phyloP scores from a whole-genome alignment of 768 basidiomycete genomes.

The Suillus subalutaceus region DNA sequence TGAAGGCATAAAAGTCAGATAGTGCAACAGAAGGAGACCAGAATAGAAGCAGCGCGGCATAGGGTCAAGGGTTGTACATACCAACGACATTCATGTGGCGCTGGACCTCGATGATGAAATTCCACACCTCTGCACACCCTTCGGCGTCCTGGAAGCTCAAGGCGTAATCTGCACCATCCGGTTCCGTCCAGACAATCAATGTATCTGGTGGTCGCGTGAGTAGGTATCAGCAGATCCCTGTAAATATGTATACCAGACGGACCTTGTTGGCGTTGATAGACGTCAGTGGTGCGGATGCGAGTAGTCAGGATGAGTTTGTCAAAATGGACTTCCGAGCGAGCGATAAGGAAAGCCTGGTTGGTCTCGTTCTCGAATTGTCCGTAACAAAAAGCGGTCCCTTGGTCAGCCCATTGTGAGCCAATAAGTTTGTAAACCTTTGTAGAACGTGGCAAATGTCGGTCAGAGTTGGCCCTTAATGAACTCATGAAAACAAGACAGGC shows the following conservation, averaged over 20 bases:
- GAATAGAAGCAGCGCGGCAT: slow-evolving; percentile 9
- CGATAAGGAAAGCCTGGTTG: slow-evolving; percentile 79
- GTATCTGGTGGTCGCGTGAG: slow-evolving; percentile 64
- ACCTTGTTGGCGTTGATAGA: slow-evolving; percentile 89
- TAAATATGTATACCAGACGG: slow-evolving; percentile 26
- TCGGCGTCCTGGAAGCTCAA: slow-evolving; percentile 96
- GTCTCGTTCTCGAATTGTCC: slow-evolving; percentile 81
- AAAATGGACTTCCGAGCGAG: slow-evolving; percentile 77
- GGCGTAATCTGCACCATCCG: slow-evolving; percentile 92
- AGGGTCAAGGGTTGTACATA: slow-evolving; percentile 41
- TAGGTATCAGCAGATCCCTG: slow-evolving; percentile 9
- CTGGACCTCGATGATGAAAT: slow-evolving; percentile 92
- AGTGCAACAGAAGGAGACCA: slow-evolving; percentile 19
- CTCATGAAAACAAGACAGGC: slow-evolving; percentile 30
- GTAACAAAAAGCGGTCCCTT: slow-evolving; percentile 96
- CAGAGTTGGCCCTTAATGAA: slow-evolving; percentile 33
- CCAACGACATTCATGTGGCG: slow-evolving; percentile 73
- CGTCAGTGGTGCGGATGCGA: slow-evolving; percentile 80
- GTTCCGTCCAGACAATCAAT: slow-evolving; percentile 98
- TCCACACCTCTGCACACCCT: slow-evolving; percentile 97
- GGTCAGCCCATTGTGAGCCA: slow-evolving; percentile 90
- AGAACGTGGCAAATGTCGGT: slow-evolving; percentile 29
- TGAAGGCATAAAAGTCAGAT: slow-evolving; percentile 23
- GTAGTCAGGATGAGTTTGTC: slow-evolving; percentile 76
- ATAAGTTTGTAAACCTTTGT: slow-evolving; percentile 92